Evolutionary conservation across 2,329 filamentous ascomycete genomes (phyloP).

Genomic region (Alternaria hordeiaustralica): DNA sequence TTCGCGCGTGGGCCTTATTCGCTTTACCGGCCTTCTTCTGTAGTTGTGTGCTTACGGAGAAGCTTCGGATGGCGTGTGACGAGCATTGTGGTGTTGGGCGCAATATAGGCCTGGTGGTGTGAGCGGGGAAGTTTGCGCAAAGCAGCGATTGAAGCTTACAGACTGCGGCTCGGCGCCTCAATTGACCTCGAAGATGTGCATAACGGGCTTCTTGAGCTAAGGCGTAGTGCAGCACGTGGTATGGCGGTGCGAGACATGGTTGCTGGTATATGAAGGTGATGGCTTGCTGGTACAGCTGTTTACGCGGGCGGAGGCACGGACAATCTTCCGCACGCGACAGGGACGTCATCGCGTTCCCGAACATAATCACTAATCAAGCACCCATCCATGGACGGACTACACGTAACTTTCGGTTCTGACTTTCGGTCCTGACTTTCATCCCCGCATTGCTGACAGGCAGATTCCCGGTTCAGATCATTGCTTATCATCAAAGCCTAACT

Average conservation of each 20-base stretch:
- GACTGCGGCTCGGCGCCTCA: constrained; percentile 31
- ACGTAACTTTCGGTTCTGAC: background rate
- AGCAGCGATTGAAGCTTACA: constrained; percentile 27
- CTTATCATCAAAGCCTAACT: background rate
- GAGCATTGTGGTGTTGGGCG: constrained; percentile 16
- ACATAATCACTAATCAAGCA: background rate
- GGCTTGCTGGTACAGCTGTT: constrained; percentile 1
- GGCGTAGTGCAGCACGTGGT: constrained; percentile 27
- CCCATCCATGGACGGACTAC: background rate
- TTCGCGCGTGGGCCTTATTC: constrained; percentile 47
- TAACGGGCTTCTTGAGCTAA: constrained; percentile 24
- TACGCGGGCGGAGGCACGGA: constrained; percentile 6
- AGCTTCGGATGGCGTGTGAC: constrained; percentile 33
- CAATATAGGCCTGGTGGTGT: constrained; percentile 18
- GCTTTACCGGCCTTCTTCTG: constrained; percentile 63
- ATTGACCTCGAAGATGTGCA: constrained; percentile 22
- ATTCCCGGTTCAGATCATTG: background rate
- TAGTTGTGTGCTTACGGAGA: constrained; percentile 52
- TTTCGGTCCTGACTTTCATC: background rate
- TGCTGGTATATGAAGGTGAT: background rate
- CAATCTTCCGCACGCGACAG: constrained; percentile 1
- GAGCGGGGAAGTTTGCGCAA: constrained; percentile 5
- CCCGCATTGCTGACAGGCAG: background rate
- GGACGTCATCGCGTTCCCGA: constrained; percentile 10
- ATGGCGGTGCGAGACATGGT: constrained; percentile 37